A percentile compares a stretch with the other conserved stretches of the same genome.
phyloP scores from a whole-genome alignment of 768 basidiomycete genomes.

The Polyporus arcularius region DNA sequence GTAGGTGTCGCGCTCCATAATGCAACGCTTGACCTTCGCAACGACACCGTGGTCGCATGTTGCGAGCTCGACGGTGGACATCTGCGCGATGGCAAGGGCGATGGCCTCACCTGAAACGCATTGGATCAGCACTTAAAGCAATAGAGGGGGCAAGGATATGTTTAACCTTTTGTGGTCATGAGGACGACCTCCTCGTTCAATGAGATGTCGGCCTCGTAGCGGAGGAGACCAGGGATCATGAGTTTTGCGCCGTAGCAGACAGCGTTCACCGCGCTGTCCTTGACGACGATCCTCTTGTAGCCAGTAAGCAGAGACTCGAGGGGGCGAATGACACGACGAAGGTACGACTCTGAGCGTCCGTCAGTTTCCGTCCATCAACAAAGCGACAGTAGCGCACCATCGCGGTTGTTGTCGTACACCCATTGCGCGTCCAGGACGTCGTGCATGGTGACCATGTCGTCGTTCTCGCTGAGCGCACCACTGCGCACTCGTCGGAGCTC shows the following conservation, averaged over 20 bases:
- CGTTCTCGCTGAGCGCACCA: slow-evolving; percentile 96
- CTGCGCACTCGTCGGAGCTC: slow-evolving; percentile 92
- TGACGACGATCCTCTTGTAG: slow-evolving; percentile 98
- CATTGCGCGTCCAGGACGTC: slow-evolving; percentile 99
- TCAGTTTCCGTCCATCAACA: background rate
- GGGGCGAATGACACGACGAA: slow-evolving; percentile 92
- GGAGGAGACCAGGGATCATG: slow-evolving; percentile 97
- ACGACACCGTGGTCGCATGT: slow-evolving; percentile 99
- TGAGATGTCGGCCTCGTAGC: slow-evolving; percentile 94
- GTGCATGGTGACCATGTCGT: slow-evolving; percentile 99
- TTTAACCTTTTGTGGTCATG: slow-evolving; percentile 94
- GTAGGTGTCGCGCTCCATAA: slow-evolving; percentile 99
- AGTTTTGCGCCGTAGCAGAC: slow-evolving; percentile 99
- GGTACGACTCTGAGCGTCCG: slow-evolving; percentile 76
- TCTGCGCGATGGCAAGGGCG: slow-evolving; percentile 92
- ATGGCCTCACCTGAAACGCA: slow-evolving; percentile 76
- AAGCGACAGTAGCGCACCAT: slow-evolving; percentile 56
- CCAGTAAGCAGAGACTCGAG: slow-evolving; percentile 92
- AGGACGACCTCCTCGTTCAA: slow-evolving; percentile 95
- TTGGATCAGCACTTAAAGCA: slow-evolving; percentile 2
- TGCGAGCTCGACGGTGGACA: slow-evolving; percentile 97
- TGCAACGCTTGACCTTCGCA: slow-evolving; percentile 98
- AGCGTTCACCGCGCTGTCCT: slow-evolving; percentile 98
- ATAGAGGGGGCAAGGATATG: background rate
- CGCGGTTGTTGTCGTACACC: slow-evolving; percentile 95